A percentile compares a stretch with the other conserved stretches of the same genome.
phyloP scores from a whole-genome alignment of 192 early-diverging fungal species.

The Funneliformis geosporum region DNA sequence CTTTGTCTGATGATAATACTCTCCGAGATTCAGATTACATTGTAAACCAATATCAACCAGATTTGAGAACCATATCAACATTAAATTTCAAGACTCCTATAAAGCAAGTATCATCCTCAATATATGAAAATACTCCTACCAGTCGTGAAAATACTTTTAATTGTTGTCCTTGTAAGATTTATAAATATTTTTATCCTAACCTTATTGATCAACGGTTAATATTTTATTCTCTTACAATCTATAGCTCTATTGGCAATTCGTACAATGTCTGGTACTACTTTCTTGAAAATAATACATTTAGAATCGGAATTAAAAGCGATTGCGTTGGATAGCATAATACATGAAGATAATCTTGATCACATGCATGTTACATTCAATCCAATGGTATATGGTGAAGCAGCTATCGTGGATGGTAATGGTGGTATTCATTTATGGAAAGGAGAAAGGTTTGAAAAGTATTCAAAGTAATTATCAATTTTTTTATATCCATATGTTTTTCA shows the following conservation, averaged over 20 bases:
- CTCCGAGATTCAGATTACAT: not conserved
- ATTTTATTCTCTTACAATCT: not conserved
- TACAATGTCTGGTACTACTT: conserved; percentile 23
- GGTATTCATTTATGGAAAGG: conserved; percentile 28
- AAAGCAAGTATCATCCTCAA: conserved; percentile 10
- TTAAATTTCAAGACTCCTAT: conserved; percentile 31
- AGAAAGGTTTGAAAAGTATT: not conserved
- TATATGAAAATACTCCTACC: conserved; percentile 6
- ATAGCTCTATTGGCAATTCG: conserved; percentile 25
- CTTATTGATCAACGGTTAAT: not conserved
- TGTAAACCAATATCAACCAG: not conserved
- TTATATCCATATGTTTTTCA: not conserved
- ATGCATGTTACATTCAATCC: conserved; percentile 30
- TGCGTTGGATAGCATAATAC: not conserved
- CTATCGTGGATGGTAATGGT: conserved; percentile 20
- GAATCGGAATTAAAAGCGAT: not conserved
- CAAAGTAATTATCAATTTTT: not conserved
- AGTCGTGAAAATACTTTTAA: not conserved
- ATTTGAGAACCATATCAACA: not conserved
- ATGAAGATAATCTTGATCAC: not conserved
- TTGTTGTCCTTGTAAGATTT: not conserved
- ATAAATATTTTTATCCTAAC: not conserved
- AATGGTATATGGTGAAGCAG: conserved; percentile 29
- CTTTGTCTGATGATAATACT: not conserved
- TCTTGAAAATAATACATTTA: not conserved